Evolutionary conservation across 495 filamentous ascomycete species (phyloP).

Genomic region (Xylaria intraflava): DNA sequence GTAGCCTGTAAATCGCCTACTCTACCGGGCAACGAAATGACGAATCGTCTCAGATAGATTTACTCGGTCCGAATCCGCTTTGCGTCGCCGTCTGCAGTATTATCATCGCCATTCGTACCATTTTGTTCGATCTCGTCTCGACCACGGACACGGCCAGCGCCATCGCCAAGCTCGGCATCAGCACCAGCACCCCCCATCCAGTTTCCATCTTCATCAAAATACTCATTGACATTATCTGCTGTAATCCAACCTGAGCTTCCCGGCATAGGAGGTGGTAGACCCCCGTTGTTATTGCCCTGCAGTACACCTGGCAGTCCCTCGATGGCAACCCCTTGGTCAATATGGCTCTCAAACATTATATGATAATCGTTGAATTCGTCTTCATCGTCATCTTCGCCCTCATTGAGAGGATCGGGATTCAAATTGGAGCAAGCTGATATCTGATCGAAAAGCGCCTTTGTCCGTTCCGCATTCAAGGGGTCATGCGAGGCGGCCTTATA

Average conservation of each 20-base stretch:
- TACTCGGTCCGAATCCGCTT: constrained; percentile 38
- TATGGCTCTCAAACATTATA: constrained; percentile 53
- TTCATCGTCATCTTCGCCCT: constrained; percentile 47
- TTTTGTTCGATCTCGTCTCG: constrained; percentile 34
- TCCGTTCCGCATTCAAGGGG: constrained; percentile 28
- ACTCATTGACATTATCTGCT: constrained; percentile 86
- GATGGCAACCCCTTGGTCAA: constrained; percentile 25
- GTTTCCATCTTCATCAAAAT: constrained; percentile 49
- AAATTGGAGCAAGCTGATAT: constrained; percentile 82
- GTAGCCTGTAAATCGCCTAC: not conserved
- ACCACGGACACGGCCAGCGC: constrained; percentile 35
- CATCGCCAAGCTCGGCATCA: constrained; percentile 39
- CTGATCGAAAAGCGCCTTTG: constrained; percentile 60
- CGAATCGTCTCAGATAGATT: not conserved
- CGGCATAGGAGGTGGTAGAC: constrained; percentile 67
- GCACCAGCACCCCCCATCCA: constrained; percentile 42
- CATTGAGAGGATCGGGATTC: constrained; percentile 69
- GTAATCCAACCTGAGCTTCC: constrained; percentile 95
- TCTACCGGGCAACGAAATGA: not conserved
- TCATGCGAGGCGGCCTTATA: constrained; percentile 16
- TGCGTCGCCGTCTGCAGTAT: constrained; percentile 26
- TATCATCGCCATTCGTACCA: constrained; percentile 22
- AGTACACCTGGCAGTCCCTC: constrained; percentile 43
- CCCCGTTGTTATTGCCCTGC: constrained; percentile 39
- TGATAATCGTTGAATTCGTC: constrained; percentile 35